phyloP scores from a whole-genome alignment of 1,284 basidiomycete species.

The Stygiomarasmius scandens region DNA sequence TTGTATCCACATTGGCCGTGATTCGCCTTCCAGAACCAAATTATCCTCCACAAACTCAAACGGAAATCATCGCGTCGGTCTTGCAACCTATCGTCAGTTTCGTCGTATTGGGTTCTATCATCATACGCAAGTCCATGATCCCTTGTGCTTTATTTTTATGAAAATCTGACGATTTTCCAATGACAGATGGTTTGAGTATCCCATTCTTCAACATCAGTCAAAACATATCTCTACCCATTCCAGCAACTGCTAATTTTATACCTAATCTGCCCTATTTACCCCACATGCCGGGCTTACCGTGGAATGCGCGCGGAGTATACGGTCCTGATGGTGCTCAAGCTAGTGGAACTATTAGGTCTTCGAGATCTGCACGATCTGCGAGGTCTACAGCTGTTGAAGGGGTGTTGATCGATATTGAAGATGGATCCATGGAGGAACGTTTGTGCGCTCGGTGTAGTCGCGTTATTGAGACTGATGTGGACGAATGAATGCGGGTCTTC shows the following conservation, averaged over 20 bases:
- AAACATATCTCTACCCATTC: constrained; percentile 48
- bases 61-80: constrained; percentile 68
- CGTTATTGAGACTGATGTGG: too few relatives aligned
- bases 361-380: too few relatives aligned
- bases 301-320: too few relatives aligned
- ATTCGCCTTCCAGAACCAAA: constrained; percentile 65
- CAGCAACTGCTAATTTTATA: constrained; percentile 20
- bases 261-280: background rate
- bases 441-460: too few relatives aligned
- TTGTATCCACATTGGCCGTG: constrained; percentile 80
- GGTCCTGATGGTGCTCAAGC: too few relatives aligned
- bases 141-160: too few relatives aligned
- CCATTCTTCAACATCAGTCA: constrained; percentile 48
- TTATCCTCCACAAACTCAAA: constrained; percentile 61
- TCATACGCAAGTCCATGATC: constrained; percentile 78
- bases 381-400: too few relatives aligned
- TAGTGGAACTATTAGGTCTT: too few relatives aligned
- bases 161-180: background rate
- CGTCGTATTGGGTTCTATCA: constrained; percentile 81
- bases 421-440: too few relatives aligned
- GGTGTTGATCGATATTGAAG: too few relatives aligned
- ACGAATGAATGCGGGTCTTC: too few relatives aligned
- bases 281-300: too few relatives aligned
- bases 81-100: constrained; percentile 85
- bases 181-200: constrained; percentile 73